phyloP scores from a whole-genome alignment of 2,329 filamentous ascomycete species.

The Coniella lustricola region DNA sequence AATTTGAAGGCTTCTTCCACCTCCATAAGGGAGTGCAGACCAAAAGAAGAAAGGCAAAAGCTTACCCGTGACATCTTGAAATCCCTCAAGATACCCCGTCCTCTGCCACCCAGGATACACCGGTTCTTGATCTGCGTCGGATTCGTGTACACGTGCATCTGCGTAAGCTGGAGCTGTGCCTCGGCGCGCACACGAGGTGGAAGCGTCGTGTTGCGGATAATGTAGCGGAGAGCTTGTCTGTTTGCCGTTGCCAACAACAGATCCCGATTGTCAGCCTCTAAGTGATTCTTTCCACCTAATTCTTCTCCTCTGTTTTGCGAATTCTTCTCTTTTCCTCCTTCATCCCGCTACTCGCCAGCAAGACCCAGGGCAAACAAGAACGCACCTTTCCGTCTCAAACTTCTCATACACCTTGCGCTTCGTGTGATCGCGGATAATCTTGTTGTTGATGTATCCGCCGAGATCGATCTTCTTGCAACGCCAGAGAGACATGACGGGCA shows the following conservation, averaged over 20 bases:
- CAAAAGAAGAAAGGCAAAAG: constrained; percentile 16
- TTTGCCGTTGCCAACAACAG: too few species aligned
- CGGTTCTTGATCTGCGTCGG: constrained; percentile 91
- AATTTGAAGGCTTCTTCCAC: too few species aligned
- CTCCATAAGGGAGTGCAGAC: neutral
- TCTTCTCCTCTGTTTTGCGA: too few species aligned
- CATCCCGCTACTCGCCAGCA: too few species aligned
- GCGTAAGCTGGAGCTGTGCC: constrained; percentile 83
- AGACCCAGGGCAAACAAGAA: too few species aligned
- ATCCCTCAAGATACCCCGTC: constrained; percentile 81
- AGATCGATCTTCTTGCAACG: constrained; percentile 85
- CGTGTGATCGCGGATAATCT: constrained; percentile 86
- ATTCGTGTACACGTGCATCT: constrained; percentile 95
- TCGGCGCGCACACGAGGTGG: constrained; percentile 76
- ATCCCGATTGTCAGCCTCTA: too few species aligned
- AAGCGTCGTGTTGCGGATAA: constrained; percentile 87
- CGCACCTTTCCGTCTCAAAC: constrained; percentile 79
- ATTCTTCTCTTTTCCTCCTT: too few species aligned
- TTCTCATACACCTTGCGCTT: constrained; percentile 91
- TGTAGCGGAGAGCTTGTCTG: constrained; percentile 88
- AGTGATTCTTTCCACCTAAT: too few species aligned
- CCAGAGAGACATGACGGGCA: constrained; percentile 71
- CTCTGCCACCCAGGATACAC: constrained; percentile 87
- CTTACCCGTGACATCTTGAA: constrained; percentile 88
- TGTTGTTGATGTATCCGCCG: constrained; percentile 78